Base-by-base conservation (phyloP, 345 rosid species). In the Pistacia integerrima region DNA sequence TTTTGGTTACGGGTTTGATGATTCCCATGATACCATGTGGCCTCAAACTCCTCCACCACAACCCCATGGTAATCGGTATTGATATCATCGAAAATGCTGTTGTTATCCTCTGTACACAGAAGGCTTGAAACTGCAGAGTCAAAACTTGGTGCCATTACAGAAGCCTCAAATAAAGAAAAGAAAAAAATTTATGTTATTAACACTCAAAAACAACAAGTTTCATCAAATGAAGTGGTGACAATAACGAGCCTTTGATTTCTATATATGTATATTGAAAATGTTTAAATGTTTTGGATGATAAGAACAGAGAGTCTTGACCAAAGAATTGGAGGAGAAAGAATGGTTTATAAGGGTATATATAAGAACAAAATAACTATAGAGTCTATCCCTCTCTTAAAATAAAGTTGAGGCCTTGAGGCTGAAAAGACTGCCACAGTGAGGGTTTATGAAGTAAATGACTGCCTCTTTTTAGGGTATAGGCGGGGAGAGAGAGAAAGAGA, bases 141-240 rank as follows among this genome's bases (percentile, higher is more conserved):
- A 80, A 89, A 86, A 84, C 91, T 89, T 8, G 92, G 88, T 56
- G 89, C 91, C 94, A 90, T 90, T 83, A 49, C 76, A 66, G 67
- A 58, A 22, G 13, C 74, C 69, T 52, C 12, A 7, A 64, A 70
- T 3, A 49, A 52, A 35, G 7, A 1, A 44, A 10, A 38, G 30
- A 20, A 7, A 18, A 44, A 9, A 60, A 20, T 64, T 60, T 70
- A 33, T 67, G 52, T 63, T 18, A 46, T 72, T 16, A 25, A 16
- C 58, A 57, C 70, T 51, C 62, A 60, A 68, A 56, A 72, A 44
- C 62, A 57, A 71, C 17, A 73, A 33, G 66, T 36, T 51, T 80
- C 69, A 67, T 57, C 46, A 48, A 85, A 67, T 49, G 14, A 44
- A 33, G 3, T 14, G 77, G 54, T 17, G 18, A 33, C 25, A 55